Conservation (phyloP, 495 filamentous ascomycete genomes). For the Lasiosphaeria hispida region DNA sequence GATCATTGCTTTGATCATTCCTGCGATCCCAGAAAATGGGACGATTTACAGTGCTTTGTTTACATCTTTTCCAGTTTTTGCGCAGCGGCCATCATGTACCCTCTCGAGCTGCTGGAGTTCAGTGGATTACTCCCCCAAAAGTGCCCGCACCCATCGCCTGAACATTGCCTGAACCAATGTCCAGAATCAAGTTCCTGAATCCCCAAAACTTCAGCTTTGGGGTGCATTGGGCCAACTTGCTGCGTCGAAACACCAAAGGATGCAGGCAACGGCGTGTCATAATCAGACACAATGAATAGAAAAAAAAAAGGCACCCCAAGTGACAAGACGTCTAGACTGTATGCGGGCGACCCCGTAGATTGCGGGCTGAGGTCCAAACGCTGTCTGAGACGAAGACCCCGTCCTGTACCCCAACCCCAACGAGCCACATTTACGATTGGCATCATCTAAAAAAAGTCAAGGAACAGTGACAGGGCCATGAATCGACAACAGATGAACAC, state of each 20-base stretch:
- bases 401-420: background rate
- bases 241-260: constrained; percentile 3
- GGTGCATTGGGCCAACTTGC: background rate
- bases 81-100: background rate
- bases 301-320: background rate
- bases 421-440: background rate
- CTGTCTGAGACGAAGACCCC: constrained; percentile 2
- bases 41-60: background rate
- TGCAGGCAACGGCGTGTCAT: constrained; percentile 5
- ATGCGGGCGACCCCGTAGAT: background rate
- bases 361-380: background rate
- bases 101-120: no score
- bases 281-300: constrained; percentile 1
- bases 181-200: background rate
- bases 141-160: background rate
- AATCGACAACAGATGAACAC: no score
- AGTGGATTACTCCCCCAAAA: no score
- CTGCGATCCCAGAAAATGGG: background rate
- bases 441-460: background rate
- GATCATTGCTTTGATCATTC: constrained; percentile 9
- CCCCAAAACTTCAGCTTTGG: background rate
- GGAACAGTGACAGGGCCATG: background rate
- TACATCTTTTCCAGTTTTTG: background rate
- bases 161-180: background rate
- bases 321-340: background rate